Evolutionary conservation across 257 asterid genomes (phyloP).

Genomic region (Solanum gracilifrons): DNA sequence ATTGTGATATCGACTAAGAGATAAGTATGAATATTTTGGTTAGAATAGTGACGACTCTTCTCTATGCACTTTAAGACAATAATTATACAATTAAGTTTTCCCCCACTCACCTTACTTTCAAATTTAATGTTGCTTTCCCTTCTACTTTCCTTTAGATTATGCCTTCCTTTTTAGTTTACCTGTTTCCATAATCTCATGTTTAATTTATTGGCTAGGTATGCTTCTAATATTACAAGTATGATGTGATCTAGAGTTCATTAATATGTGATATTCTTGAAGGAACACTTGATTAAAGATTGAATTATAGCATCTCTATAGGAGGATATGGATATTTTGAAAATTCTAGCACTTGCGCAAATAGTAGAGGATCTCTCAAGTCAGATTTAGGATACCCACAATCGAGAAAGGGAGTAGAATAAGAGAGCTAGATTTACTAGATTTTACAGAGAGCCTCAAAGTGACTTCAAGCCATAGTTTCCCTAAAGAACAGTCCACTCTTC

Average conservation of each 20-base stretch:
- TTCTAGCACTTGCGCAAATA: neutral
- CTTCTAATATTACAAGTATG: neutral
- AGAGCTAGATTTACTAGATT: neutral
- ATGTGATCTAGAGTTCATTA: neutral
- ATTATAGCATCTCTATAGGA: neutral
- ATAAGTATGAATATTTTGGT: too few species aligned
- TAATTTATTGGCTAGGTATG: too few species aligned
- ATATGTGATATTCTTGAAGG: neutral
- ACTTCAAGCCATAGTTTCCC: neutral
- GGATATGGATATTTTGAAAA: neutral
- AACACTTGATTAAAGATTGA: neutral
- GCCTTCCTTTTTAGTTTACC: too few species aligned
- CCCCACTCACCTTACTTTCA: too few species aligned
- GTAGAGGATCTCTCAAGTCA: neutral
- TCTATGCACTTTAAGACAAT: too few species aligned
- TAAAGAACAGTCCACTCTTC: neutral
- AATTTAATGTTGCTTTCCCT: too few species aligned
- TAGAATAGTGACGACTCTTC: too few species aligned
- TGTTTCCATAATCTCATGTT: too few species aligned
- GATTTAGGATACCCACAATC: neutral
- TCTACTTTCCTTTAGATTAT: too few species aligned
- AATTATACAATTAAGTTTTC: too few species aligned
- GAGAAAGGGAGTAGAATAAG: neutral
- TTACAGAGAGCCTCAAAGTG: neutral
- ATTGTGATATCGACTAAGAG: too few species aligned